Evolutionary conservation across 768 basidiomycete genomes (phyloP).

Genomic region (Amanita rubescens): DNA sequence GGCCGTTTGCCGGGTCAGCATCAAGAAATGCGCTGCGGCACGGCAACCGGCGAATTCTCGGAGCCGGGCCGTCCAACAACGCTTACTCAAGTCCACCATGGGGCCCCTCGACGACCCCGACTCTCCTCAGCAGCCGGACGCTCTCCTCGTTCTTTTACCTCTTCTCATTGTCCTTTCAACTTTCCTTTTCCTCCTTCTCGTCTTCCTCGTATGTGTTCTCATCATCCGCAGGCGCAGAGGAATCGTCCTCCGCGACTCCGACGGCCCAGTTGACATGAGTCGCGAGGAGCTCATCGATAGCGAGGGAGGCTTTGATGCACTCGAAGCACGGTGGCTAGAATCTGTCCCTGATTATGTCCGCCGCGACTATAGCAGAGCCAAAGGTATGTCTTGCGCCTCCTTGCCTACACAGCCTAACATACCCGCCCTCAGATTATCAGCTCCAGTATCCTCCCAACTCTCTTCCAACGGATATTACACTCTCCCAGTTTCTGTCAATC

Average conservation of each 20-base stretch:
- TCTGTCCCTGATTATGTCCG: constrained; percentile 56
- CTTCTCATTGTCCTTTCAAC: constrained; percentile 91
- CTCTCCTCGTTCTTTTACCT: constrained; percentile 83
- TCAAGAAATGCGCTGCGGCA: no score
- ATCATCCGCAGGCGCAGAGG: constrained; percentile 72
- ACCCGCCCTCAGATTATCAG: constrained; percentile 54
- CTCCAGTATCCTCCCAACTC: constrained; percentile 91
- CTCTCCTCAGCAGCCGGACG: constrained; percentile 41
- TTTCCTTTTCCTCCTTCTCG: constrained; percentile 84
- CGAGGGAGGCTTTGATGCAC: constrained; percentile 88
- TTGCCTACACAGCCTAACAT: constrained; percentile 9
- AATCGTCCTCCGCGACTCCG: constrained; percentile 75
- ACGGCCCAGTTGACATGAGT: constrained; percentile 91
- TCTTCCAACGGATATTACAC: constrained; percentile 94
- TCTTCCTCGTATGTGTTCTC: constrained; percentile 87
- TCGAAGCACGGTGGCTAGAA: constrained; percentile 94
- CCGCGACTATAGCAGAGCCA: constrained; percentile 74
- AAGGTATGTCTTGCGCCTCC: constrained; percentile 45
- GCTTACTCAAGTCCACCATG: background rate
- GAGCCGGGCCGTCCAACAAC: no score
- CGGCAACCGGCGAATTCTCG: no score
- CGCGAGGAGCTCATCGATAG: constrained; percentile 85
- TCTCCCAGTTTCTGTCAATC: constrained; percentile 97
- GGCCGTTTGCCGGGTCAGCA: background rate
- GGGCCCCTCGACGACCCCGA: constrained; percentile 13